phyloP scores from a whole-genome alignment of 2,329 filamentous ascomycete species.

The Diaporthe sp. region DNA sequence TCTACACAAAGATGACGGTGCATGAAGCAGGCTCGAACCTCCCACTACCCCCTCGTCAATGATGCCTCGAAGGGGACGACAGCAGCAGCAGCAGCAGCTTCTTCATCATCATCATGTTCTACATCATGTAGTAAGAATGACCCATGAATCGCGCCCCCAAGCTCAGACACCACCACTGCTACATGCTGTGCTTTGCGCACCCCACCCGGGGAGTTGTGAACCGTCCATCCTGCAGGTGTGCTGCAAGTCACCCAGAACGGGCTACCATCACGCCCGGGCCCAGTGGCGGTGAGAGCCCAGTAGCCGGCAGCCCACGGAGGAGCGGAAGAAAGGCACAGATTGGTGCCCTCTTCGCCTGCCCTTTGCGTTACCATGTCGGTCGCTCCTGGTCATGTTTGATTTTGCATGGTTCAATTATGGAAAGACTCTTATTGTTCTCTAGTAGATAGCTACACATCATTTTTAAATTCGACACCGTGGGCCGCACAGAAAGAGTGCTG shows the following conservation, averaged over 20 bases:
- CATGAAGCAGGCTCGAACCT: not conserved
- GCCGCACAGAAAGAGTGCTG: constrained; percentile 1
- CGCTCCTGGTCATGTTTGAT: not conserved
- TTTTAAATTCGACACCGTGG: constrained; percentile 13
- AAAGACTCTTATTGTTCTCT: constrained; percentile 19
- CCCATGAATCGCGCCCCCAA: constrained; percentile 11
- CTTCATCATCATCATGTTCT: not conserved
- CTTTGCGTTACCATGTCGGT: not conserved
- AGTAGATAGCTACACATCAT: constrained; percentile 29
- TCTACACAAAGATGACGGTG: constrained; percentile 21
- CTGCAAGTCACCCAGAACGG: constrained; percentile 39
- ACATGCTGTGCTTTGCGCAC: not conserved
- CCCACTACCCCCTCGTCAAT: not conserved
- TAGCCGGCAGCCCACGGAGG: not conserved
- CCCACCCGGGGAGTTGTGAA: constrained; percentile 7
- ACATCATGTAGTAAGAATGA: no score
- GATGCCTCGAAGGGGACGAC: not conserved
- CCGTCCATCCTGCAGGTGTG: constrained; percentile 31
- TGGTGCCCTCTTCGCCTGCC: not conserved
- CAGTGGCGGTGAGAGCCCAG: constrained; percentile 40
- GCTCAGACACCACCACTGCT: not conserved
- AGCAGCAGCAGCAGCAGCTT: not conserved
- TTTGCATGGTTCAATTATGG: not conserved
- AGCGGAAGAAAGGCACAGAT: not conserved
- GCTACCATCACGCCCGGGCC: not conserved